A percentile compares a stretch with the other conserved stretches of the same genome.
phyloP scores from a whole-genome alignment of 352 stramenopile species.

The Phytopythium chamaehyphon region DNA sequence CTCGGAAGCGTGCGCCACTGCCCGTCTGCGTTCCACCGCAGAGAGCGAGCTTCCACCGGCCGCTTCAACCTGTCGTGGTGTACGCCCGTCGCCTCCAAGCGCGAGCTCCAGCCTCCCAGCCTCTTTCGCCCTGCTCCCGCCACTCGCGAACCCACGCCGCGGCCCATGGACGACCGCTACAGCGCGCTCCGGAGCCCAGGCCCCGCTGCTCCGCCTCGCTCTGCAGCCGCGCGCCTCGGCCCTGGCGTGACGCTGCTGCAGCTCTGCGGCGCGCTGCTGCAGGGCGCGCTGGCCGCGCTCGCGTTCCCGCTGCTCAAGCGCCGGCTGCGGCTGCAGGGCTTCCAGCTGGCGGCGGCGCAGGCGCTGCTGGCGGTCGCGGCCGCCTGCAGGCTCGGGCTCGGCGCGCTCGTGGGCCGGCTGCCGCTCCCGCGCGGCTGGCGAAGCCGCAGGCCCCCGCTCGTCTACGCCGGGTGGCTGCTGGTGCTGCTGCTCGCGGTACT shows the following conservation, averaged over 20 bases:
- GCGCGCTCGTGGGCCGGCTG: constrained; percentile 58
- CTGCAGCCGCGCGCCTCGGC: not conserved
- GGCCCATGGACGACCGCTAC: not conserved
- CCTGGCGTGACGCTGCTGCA: constrained; percentile 55
- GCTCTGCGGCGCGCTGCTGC: constrained; percentile 63
- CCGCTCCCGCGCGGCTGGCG: constrained; percentile 28
- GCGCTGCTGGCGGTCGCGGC: constrained; percentile 58
- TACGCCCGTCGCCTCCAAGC: no score
- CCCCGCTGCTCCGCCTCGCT: not conserved
- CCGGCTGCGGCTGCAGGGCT: constrained; percentile 57
- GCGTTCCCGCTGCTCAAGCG: constrained; percentile 77
- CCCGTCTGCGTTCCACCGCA: no score
- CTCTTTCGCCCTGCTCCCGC: no score
- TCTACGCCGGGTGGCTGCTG: constrained; percentile 55
- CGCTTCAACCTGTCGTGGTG: no score
- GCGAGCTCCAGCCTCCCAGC: not conserved
- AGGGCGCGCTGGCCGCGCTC: constrained; percentile 57
- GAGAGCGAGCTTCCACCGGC: no score
- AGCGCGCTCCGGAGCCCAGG: not conserved
- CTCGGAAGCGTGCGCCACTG: not conserved
- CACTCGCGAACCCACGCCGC: no score
- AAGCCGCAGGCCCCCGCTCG: constrained; percentile 63
- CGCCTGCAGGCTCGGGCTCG: constrained; percentile 66
- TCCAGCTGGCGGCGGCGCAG: constrained; percentile 56
- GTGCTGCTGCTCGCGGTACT: constrained; percentile 31